Base-by-base conservation (phyloP, 768 basidiomycete genomes). In the Thelephora ganbajun region DNA sequence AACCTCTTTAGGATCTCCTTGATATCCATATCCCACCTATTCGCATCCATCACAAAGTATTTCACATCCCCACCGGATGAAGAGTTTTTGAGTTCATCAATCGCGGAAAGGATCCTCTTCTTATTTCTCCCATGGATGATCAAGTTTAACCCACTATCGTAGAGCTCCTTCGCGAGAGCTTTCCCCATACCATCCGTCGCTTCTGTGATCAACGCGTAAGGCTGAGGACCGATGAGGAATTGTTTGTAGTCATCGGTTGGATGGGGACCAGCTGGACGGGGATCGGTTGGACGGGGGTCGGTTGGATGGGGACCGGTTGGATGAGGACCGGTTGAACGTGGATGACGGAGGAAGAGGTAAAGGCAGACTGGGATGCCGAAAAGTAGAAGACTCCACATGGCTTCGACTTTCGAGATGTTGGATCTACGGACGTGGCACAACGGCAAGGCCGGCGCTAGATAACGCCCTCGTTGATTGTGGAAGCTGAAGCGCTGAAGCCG, bases 111-210 rank as follows among this genome's bases (percentile, higher is more conserved):
- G n/a, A n/a, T n/a, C n/a, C n/a, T n/a, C n/a, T n/a, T n/a, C n/a
- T n/a, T n/a, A n/a, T n/a, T n/a, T n/a, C n/a, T n/a, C n/a, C n/a
- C n/a, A n/a, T n/a, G n/a, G n/a, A n/a, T n/a, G n/a, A n/a, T n/a
- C n/a, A n/a, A n/a, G n/a, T 54, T 61, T 55, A 61, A 61, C 20
- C 60, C 60, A 19, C 45, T 42, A 16, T 37, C 46, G 47, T 57
- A 57, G 14, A 61, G 53, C 51, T 61, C 57, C 5, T 46, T 46
- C 5, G 58, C 57, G 6, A 54, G 35, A 1, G 52, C 54, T 44
- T 58, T 59, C 18, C 60, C 60, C 4, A 61, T 61, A n/a, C 60
- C 60, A 44, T 61, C 60, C 12, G 58, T 50, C 0, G 60, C 60
- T 1, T 57, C 58, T 0, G 60, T 61, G 42, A 61, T 48, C 35